Base-by-base conservation (phyloP, 495 filamentous ascomycete species). In the Amorphotheca resinae region DNA sequence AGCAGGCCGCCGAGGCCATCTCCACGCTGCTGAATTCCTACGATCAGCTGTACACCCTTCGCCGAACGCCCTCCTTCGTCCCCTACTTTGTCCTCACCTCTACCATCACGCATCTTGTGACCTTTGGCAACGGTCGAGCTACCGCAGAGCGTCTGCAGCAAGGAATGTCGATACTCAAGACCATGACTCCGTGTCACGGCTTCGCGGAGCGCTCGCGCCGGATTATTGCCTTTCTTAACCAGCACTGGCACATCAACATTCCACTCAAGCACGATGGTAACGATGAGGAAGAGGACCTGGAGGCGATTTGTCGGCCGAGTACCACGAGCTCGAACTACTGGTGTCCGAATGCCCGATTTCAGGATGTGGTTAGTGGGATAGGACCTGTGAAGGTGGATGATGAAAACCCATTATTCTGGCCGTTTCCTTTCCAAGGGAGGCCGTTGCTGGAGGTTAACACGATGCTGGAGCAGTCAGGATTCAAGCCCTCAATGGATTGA, bases 31-130 rank as follows among this genome's bases (percentile, higher is more conserved):
- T 77, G 34, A 65, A 63, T 2, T 72, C 71, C 2, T 77, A 79
- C 41, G 68, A 72, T 2, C 65, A 69, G 32, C 64, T 79, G 17
- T 81, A 78, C 51, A 72, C 70, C 2, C 60, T 81, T 21, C 61
- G 67, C 8, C 63, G 72, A 0, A 76, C 73, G 0, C 71, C 69
- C 0, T 71, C 70, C 0, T 71, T 77, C 30, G 68, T 77, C 4
- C 73, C 73, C 0, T 76, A 75, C 41, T 72, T 78, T 28, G 68
- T 79, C 12, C 62, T 79, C 23, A 73, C 74, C 5, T 67, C 70
- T 0, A 60, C 60, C 22, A 75, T 77, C 31, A 70, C 74, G 55
- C 75, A 81, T 42, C 65, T 79, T 17, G 39, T 68, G 33, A 41
- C 36, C 9, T 17, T 48, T 15, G 20, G 43, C 22, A 57, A 59